phyloP scores from a whole-genome alignment of 78 protist species.

The Dictyostelium capitatum region DNA sequence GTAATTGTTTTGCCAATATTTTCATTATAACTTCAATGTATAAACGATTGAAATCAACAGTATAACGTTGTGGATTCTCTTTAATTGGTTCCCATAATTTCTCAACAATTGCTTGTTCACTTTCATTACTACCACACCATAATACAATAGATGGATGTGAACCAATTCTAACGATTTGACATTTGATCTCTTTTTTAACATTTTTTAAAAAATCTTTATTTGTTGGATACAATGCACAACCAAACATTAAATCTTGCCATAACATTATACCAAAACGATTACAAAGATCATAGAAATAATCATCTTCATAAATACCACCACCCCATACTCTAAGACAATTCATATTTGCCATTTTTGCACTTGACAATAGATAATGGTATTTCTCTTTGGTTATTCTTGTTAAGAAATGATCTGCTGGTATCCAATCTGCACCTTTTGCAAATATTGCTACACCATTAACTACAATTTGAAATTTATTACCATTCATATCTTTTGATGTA shows the following conservation, averaged over 20 bases:
- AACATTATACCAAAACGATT: conserved; percentile 87
- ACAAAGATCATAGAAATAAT: conserved; percentile 70
- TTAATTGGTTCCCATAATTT: conserved; percentile 62
- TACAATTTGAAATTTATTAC: conserved; percentile 51
- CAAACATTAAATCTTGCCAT: conserved; percentile 95
- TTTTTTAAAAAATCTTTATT: conserved; percentile 81
- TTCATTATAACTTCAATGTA: conserved; percentile 76
- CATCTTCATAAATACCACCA: conserved; percentile 84
- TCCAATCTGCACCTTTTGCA: conserved; percentile 86
- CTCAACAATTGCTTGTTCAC: conserved; percentile 85
- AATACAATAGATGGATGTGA: conserved; percentile 83
- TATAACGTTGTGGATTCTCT: conserved; percentile 49
- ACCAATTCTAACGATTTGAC: conserved; percentile 82
- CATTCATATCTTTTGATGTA: conserved; percentile 45
- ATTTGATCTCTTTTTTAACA: conserved; percentile 61
- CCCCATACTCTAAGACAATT: conserved; percentile 85
- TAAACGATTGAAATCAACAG: conserved; percentile 76
- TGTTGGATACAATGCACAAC: conserved; percentile 91
- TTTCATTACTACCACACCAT: conserved; percentile 94
- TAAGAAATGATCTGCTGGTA: conserved; percentile 73
- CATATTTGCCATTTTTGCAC: conserved; percentile 39
- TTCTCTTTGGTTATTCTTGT: conserved; percentile 21
- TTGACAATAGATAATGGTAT: not conserved
- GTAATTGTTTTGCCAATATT: conserved; percentile 31
- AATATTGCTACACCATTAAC: conserved; percentile 62